These are phyloP conservation scores for Cinnamomum micranthum DNA, from an alignment of 164 flowering plant genomes.

Conservation along the genomic window DNA sequence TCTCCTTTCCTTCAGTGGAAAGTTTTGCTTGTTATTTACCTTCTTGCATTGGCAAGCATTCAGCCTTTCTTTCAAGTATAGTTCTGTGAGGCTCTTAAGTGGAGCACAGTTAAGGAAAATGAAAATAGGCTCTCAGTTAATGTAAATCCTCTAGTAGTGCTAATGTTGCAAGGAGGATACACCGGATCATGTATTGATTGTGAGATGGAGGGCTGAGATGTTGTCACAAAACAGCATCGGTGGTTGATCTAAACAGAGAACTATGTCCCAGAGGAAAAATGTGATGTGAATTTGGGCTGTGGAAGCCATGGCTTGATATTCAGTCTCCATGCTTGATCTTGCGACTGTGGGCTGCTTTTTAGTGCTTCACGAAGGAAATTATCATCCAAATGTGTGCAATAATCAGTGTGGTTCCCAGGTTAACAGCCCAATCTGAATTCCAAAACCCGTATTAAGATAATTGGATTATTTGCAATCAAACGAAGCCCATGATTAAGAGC, in stretches of 20 bases:
- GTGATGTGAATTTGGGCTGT: not conserved
- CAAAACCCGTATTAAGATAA: not conserved
- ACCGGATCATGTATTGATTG: too few relatives aligned
- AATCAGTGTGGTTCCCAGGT: not conserved
- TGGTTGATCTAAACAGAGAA: not conserved
- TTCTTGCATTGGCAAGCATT: too few relatives aligned
- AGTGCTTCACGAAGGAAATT: not conserved
- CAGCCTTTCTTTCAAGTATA: too few relatives aligned
- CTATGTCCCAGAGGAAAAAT: not conserved
- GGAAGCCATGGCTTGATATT: not conserved
- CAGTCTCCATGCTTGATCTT: not conserved
- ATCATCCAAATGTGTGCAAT: not conserved
- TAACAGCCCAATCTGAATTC: not conserved
- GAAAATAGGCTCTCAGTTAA: too few relatives aligned
- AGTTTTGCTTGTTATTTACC: too few relatives aligned
- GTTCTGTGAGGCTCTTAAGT: too few relatives aligned
- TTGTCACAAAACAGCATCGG: not conserved
- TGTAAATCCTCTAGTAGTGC: too few relatives aligned
- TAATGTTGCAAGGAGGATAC: too few relatives aligned
- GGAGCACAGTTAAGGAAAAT: too few relatives aligned
- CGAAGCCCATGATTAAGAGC: not conserved
- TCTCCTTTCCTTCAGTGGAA: too few relatives aligned
- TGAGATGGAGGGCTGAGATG: not conserved
- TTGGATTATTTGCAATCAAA: not conserved
- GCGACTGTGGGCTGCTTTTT: not conserved